Conservation (phyloP, 2,329 filamentous ascomycete species). For the Beauveria brongniartii region DNA sequence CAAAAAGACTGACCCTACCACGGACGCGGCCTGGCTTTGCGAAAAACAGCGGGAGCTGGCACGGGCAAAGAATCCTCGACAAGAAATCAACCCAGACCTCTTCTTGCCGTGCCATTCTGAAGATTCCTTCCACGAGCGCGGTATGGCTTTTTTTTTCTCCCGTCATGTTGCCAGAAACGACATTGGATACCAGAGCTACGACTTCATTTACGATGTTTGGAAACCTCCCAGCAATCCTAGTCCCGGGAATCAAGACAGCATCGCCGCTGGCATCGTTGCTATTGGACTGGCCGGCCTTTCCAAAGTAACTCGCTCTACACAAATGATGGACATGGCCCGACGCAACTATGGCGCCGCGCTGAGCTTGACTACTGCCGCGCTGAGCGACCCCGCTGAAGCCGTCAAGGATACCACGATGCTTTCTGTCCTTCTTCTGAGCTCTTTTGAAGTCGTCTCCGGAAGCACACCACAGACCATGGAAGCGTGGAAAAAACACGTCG, state of each 20-base stretch:
- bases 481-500: conserved; percentile 46
- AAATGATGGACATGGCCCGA: conserved; percentile 38
- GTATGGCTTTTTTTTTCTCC: conserved; percentile 43
- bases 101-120: conserved; percentile 3
- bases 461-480: conserved; percentile 36
- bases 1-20: not conserved
- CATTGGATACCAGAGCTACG: conserved; percentile 41
- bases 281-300: conserved; percentile 46
- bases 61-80: not conserved
- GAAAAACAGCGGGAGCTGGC: not conserved
- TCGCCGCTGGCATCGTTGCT: conserved; percentile 45
- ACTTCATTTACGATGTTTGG: conserved; percentile 46
- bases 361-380: conserved; percentile 39
- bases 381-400: conserved; percentile 35
- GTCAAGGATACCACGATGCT: conserved; percentile 45
- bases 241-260: conserved; percentile 32
- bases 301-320: conserved; percentile 32
- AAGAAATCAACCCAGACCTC: not conserved
- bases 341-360: conserved; percentile 45
- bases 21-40: not conserved
- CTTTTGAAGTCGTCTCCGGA: conserved; percentile 47
- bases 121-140: conserved; percentile 32
- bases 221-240: conserved; percentile 30
- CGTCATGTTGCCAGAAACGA: conserved; percentile 40
- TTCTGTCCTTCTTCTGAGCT: conserved; percentile 44